Conservation (phyloP, 306 rosid genomes). For the Astragalus membranaceus region DNA sequence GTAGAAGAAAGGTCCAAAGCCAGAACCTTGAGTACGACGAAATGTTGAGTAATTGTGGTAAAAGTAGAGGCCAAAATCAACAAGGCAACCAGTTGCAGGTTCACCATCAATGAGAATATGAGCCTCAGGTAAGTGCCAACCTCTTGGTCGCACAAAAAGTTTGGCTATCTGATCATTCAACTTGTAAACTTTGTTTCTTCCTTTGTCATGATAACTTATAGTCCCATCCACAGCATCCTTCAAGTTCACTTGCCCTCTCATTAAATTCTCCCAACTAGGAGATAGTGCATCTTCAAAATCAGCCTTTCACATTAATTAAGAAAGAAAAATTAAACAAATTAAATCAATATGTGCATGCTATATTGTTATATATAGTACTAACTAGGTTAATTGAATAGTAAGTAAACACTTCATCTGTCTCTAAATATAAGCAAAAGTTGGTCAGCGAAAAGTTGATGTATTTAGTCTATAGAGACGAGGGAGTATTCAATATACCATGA, state of each 20-base stretch:
- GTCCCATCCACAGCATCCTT: slow-evolving; percentile 81
- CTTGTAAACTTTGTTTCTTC: slow-evolving; percentile 69
- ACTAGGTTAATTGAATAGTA: too few species aligned
- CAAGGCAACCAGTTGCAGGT: slow-evolving; percentile 77
- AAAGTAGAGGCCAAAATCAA: slow-evolving; percentile 86
- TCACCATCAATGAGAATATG: slow-evolving; percentile 84
- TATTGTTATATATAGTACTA: too few species aligned
- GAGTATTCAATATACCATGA: slow-evolving; percentile 39
- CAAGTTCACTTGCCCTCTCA: slow-evolving; percentile 80
- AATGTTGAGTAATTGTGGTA: slow-evolving; percentile 56
- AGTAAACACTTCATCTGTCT: too few species aligned
- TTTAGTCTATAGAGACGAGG: too few species aligned
- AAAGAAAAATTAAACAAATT: not conserved
- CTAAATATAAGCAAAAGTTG: too few species aligned
- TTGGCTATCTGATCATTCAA: slow-evolving; percentile 72
- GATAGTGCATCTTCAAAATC: slow-evolving; percentile 96
- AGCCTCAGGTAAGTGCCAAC: slow-evolving; percentile 92
- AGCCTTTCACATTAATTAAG: slow-evolving; percentile 43
- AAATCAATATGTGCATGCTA: not conserved
- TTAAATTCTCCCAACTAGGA: slow-evolving; percentile 91
- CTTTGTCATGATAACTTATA: slow-evolving; percentile 71
- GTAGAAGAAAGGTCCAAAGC: slow-evolving; percentile 89
- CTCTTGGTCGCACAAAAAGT: slow-evolving; percentile 88
- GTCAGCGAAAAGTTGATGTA: too few species aligned
- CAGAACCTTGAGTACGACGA: slow-evolving; percentile 62